Conservation (phyloP, 345 rosid species). For the Odontarrhena argentea region DNA sequence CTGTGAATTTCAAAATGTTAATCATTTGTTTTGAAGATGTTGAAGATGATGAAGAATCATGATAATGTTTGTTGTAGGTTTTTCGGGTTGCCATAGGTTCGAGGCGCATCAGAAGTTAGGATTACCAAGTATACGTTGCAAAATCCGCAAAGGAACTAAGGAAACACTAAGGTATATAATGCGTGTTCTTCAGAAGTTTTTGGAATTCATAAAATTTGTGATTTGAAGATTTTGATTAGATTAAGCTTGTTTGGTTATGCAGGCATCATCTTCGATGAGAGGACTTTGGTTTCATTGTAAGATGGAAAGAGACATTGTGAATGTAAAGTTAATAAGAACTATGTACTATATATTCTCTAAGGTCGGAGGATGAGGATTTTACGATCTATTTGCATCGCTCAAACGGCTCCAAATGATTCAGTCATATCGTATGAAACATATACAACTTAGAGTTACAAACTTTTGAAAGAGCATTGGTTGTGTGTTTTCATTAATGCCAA, state of each 20-base stretch:
- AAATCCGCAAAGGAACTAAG: slow-evolving; percentile 85
- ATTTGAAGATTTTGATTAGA: background rate
- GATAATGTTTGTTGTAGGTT: slow-evolving; percentile 47
- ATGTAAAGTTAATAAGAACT: too few species aligned
- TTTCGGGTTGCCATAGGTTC: slow-evolving; percentile 90
- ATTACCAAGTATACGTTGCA: slow-evolving; percentile 83
- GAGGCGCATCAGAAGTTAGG: slow-evolving; percentile 93
- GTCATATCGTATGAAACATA: too few species aligned
- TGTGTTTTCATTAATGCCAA: too few species aligned
- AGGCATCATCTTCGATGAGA: slow-evolving; percentile 90
- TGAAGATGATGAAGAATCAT: slow-evolving; percentile 7
- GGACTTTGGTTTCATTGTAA: background rate
- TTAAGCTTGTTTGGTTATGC: slow-evolving; percentile 34
- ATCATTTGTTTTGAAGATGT: background rate
- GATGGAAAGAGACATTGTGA: too few species aligned
- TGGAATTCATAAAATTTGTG: background rate
- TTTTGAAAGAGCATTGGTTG: too few species aligned
- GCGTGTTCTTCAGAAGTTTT: background rate
- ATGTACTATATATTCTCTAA: too few species aligned
- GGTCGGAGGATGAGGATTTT: too few species aligned
- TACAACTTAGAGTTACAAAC: too few species aligned
- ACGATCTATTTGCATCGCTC: too few species aligned
- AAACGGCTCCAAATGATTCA: too few species aligned
- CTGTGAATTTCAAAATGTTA: background rate
- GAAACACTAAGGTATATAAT: slow-evolving; percentile 68